These are phyloP conservation scores for Plasmopara viticola DNA, from an alignment of 352 stramenopile genomes.

Conservation along the genomic window DNA sequence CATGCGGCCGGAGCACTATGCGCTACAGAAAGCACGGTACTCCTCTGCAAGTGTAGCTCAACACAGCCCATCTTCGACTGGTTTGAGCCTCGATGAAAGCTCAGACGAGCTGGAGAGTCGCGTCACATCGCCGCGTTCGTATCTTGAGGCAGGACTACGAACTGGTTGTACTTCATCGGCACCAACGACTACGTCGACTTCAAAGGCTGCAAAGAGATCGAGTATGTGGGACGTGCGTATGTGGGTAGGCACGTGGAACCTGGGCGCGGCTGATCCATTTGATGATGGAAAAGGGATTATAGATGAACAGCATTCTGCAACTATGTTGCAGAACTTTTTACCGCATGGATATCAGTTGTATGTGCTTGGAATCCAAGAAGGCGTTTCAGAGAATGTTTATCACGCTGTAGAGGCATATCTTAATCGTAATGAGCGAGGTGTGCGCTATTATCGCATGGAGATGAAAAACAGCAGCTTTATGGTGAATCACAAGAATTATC, in stretches of 20 bases:
- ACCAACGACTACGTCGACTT: slow-evolving; percentile 11
- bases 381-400: slow-evolving; percentile 81
- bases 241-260: slow-evolving; percentile 86
- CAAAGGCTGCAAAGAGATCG: slow-evolving; percentile 27
- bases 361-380: slow-evolving; percentile 78
- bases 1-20: slow-evolving; percentile 34
- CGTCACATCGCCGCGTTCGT: slow-evolving; percentile 59
- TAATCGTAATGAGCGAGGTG: slow-evolving; percentile 57
- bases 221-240: slow-evolving; percentile 55
- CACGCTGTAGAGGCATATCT: slow-evolving; percentile 71
- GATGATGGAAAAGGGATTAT: slow-evolving; percentile 63
- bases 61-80: slow-evolving; percentile 21
- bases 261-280: slow-evolving; percentile 77
- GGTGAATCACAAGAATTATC: slow-evolving; percentile 60
- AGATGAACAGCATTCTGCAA: slow-evolving; percentile 59
- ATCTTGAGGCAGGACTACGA: slow-evolving; percentile 49
- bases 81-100: slow-evolving; percentile 28
- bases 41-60: slow-evolving; percentile 10
- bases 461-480: slow-evolving; percentile 70
- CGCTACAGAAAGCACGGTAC: neutral
- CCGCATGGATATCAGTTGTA: slow-evolving; percentile 84
- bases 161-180: slow-evolving; percentile 33
- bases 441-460: slow-evolving; percentile 64
- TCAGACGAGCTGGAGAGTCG: slow-evolving; percentile 18
- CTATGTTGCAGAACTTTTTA: slow-evolving; percentile 71